These are phyloP conservation scores for Harrya chromipes DNA, from an alignment of 768 basidiomycete species.

Conservation along the genomic window DNA sequence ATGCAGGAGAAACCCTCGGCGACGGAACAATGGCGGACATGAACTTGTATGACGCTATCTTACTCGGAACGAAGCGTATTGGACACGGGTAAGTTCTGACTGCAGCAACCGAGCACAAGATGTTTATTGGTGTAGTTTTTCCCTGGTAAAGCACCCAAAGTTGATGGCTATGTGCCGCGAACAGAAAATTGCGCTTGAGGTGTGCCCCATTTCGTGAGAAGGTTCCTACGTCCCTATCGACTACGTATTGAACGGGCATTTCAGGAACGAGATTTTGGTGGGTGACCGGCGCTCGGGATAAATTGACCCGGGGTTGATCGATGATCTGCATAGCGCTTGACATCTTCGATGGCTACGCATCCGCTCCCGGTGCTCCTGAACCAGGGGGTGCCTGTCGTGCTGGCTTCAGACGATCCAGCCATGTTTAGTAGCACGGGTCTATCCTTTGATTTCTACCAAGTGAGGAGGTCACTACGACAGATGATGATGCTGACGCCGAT, in stretches of 20 bases:
- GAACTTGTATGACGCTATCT: constrained; percentile 47
- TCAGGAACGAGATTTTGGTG: constrained; percentile 70
- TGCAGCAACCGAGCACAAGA: background rate
- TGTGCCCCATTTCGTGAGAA: constrained; percentile 49
- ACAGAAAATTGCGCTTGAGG: constrained; percentile 40
- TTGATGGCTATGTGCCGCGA: constrained; percentile 44
- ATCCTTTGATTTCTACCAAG: constrained; percentile 75
- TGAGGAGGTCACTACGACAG: constrained; percentile 18
- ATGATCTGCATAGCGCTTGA: constrained; percentile 50
- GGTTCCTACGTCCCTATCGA: background rate
- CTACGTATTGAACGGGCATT: background rate
- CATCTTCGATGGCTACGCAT: constrained; percentile 75
- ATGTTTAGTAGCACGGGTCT: constrained; percentile 73
- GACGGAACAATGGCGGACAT: constrained; percentile 44
- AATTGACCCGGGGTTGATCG: background rate
- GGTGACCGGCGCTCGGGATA: background rate
- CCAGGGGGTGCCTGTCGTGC: constrained; percentile 64
- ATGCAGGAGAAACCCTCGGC: constrained; percentile 48
- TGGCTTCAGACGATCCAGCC: constrained; percentile 71
- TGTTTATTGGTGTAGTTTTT: constrained; percentile 31
- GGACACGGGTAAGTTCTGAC: constrained; percentile 41
- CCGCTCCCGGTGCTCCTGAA: constrained; percentile 65
- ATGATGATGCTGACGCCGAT: background rate
- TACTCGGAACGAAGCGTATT: constrained; percentile 49
- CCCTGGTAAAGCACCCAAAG: constrained; percentile 44